Base-by-base conservation (phyloP, 805 yeast genomes). In the Torulaspora delbrueckii region DNA sequence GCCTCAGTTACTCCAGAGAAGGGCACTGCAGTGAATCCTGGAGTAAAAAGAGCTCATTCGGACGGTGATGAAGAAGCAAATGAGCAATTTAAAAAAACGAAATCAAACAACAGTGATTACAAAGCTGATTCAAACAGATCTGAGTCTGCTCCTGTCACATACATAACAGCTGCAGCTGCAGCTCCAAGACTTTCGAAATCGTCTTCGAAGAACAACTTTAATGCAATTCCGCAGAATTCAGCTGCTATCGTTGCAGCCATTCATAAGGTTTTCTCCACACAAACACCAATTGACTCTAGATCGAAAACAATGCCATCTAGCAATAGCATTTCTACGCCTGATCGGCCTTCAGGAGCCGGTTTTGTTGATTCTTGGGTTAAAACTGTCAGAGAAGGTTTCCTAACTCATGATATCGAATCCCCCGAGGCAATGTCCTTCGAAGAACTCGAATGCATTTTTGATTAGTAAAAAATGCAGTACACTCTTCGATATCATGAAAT, bases 381-480 rank as follows among this genome's bases (percentile, higher is more conserved):
- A 60, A 84, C 84, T 30, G 81, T 85, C 37, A 74, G 87, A 57
- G 78, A 83, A 18, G 95, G 95, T 8, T 86, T 86, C 62, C 71
- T 85, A 60, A 75, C 83, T 41, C 86, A 84, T 60, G 91, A 85
- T 50, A 84, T 86, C 54, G 84, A 79, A 27, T 73, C 84, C 30
- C 95, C 95, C 6, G 95, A 86, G 66, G 84, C 84, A 53, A 73
- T 82, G 23, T 79, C 88, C 22, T 71, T 84, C 57, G 84, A 86
- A 37, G 95, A 86, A 52, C 60, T 79, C 42, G 84, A 79, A 52
- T 68, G 71, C 35, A 61, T 78, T 58, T 78, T 78, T 50, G 55
- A 65, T 35, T 60, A 53, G 46, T 22, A 40, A 25, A 18, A 37
- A 39, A 27, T 19, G 34, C 34, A 3, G 9, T 8, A 27, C 22